These are phyloP conservation scores for Boletellus emodensis DNA, from an alignment of 768 basidiomycete species.

Conservation along the genomic window DNA sequence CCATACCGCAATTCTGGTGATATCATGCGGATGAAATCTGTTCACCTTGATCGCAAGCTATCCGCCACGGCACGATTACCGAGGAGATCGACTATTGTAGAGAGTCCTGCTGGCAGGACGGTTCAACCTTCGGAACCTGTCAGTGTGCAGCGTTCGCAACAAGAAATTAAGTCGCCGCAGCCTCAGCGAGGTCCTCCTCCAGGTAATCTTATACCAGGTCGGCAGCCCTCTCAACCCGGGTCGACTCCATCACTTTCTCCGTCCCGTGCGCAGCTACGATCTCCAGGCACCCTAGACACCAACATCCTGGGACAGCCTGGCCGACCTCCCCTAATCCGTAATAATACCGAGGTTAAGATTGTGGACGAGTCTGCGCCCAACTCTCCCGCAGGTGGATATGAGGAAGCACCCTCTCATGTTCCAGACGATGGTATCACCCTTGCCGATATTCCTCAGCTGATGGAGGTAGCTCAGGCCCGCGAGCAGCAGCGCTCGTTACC, in stretches of 20 bases:
- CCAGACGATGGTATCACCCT: conserved; percentile 86
- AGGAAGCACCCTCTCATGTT: conserved; percentile 36
- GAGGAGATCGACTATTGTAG: conserved; percentile 92
- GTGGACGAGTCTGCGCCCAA: conserved; percentile 76
- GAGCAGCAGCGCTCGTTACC: conserved; percentile 85
- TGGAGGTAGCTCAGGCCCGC: conserved; percentile 87
- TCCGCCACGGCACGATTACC: conserved; percentile 91
- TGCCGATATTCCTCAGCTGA: conserved; percentile 89
- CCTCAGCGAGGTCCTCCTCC: conserved; percentile 37
- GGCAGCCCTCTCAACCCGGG: conserved; percentile 33
- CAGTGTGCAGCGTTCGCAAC: conserved; percentile 45
- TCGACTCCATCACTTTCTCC: conserved; percentile 31
- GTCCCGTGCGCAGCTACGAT: conserved; percentile 38
- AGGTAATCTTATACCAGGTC: conserved; percentile 34
- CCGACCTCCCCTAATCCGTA: conserved; percentile 68
- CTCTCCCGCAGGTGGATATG: conserved; percentile 56
- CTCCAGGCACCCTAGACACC: conserved; percentile 36
- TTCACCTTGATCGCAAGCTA: conserved; percentile 91
- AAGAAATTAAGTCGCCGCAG: conserved; percentile 37
- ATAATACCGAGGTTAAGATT: conserved; percentile 85
- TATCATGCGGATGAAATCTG: conserved; percentile 92
- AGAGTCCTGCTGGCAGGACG: conserved; percentile 86
- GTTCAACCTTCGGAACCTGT: conserved; percentile 68
- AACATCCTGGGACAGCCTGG: conserved; percentile 42
- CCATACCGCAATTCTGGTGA: conserved; percentile 85